These are phyloP conservation scores for Cyberlindnera petersonii DNA, from an alignment of 805 yeast genomes.

Conservation along the genomic window DNA sequence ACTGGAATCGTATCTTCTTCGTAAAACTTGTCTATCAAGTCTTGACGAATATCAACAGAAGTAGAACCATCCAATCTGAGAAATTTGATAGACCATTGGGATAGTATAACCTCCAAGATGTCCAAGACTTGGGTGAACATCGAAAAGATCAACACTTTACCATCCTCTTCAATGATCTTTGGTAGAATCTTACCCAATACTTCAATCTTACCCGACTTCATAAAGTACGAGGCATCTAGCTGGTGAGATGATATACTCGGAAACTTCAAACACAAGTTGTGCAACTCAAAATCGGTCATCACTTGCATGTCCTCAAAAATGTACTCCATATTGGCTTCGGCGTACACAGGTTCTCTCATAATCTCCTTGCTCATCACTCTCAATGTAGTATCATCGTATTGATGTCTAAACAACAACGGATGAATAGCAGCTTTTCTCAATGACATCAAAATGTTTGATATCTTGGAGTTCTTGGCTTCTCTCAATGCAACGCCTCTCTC, in stretches of 20 bases:
- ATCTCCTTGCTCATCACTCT: conserved; percentile 71
- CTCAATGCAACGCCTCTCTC: conserved; percentile 33
- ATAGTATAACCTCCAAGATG: conserved; percentile 73
- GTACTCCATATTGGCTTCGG: conserved; percentile 64
- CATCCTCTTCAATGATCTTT: conserved; percentile 52
- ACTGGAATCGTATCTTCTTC: conserved; percentile 80
- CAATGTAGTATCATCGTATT: conserved; percentile 54
- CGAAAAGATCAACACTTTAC: conserved; percentile 78
- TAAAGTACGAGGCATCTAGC: conserved; percentile 52
- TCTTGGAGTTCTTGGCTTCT: conserved; percentile 29
- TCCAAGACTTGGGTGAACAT: conserved; percentile 91
- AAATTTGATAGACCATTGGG: conserved; percentile 61
- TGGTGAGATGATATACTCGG: conserved; percentile 58
- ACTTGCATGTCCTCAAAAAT: conserved; percentile 93
- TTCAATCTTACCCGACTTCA: conserved; percentile 72
- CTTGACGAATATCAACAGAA: conserved; percentile 88
- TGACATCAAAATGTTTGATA: conserved; percentile 78
- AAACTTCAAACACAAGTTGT: conserved; percentile 67
- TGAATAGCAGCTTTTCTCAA: conserved; percentile 91
- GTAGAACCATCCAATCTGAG: conserved; percentile 92
- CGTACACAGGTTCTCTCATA: conserved; percentile 75
- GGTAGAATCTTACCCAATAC: conserved; percentile 56
- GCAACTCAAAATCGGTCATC: conserved; percentile 89
- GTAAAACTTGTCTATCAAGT: conserved; percentile 82
- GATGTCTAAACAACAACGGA: conserved; percentile 74